Conservation (phyloP, 1,284 basidiomycete species). For the Blastosporella zonata region DNA sequence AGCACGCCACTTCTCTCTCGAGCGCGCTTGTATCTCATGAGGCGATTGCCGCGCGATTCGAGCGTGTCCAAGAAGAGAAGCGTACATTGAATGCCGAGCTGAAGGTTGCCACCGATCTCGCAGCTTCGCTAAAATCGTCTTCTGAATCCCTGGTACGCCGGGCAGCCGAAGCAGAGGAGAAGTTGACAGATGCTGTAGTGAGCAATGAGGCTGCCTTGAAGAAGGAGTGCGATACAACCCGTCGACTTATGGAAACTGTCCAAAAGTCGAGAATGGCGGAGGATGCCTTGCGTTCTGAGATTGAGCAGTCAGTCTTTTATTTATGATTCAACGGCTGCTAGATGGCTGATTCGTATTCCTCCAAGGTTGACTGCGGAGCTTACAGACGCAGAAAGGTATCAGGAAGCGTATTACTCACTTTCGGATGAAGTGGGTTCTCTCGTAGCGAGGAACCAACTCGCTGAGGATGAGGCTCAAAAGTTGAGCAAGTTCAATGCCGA, state of each 20-base stretch:
- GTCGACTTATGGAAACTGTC: constrained; percentile 46
- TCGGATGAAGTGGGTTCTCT: constrained; percentile 61
- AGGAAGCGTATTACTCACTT: constrained; percentile 63
- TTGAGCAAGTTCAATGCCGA: constrained; percentile 75
- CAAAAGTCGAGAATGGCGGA: constrained; percentile 59
- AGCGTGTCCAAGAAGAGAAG: constrained; percentile 37
- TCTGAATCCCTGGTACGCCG: constrained; percentile 27
- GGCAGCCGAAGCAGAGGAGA: constrained; percentile 30
- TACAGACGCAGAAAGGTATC: constrained; percentile 55
- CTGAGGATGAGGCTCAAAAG: constrained; percentile 65
- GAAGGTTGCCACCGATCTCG: constrained; percentile 26
- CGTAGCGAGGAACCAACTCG: constrained; percentile 65
- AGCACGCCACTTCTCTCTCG: constrained; percentile 36
- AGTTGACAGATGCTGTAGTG: constrained; percentile 26
- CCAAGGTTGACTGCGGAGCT: constrained; percentile 52
- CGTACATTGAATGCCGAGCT: constrained; percentile 26
- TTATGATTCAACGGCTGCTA: background rate
- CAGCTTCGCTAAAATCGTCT: constrained; percentile 27
- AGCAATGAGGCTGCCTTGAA: constrained; percentile 35
- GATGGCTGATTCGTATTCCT: constrained; percentile 10
- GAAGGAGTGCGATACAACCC: constrained; percentile 49
- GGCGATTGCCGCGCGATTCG: constrained; percentile 38
- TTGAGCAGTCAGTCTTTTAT: constrained; percentile 52
- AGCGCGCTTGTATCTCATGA: constrained; percentile 36
- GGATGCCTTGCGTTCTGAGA: constrained; percentile 56